Conservation (phyloP, 148 eudicot species). For the Chenopodium formosanum region DNA sequence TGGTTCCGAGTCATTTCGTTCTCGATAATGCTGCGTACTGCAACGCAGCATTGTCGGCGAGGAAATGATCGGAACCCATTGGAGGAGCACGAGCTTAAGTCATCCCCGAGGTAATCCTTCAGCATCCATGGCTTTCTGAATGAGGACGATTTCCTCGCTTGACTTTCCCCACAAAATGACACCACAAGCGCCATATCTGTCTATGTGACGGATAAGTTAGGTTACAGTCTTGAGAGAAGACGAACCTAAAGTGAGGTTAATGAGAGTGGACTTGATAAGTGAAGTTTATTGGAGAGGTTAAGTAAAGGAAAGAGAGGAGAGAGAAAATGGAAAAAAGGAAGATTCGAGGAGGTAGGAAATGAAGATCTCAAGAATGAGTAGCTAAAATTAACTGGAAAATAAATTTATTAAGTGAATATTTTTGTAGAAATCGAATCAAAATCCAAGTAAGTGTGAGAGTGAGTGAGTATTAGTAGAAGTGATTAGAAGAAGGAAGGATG, state of each 20-base stretch:
- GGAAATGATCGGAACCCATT: conserved; percentile 79
- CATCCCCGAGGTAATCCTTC: conserved; percentile 64
- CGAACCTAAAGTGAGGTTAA: too few species aligned
- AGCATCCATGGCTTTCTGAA: conserved; percentile 47
- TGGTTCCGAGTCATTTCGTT: conserved; percentile 17
- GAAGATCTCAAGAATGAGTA: conserved; percentile 60
- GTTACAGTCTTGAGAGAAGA: too few species aligned
- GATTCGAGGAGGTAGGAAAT: conserved; percentile 43
- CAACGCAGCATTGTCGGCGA: conserved; percentile 58
- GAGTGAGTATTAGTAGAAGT: not conserved
- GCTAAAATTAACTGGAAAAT: too few species aligned
- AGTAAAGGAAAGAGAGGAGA: not conserved
- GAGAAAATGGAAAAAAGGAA: conserved; percentile 36
- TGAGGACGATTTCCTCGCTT: conserved; percentile 25
- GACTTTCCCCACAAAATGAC: conserved; percentile 8
- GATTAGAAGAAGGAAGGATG: conserved; percentile 25
- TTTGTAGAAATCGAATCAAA: not conserved
- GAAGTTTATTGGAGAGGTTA: not conserved
- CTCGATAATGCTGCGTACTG: conserved; percentile 43
- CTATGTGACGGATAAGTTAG: too few species aligned
- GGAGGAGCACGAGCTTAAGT: conserved; percentile 76
- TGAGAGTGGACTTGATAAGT: too few species aligned
- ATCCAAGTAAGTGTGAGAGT: not conserved
- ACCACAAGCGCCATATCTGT: conserved; percentile 36
- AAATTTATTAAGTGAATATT: not conserved